Percentiles rank a stretch among this genome's conserved stretches.
phyloP scores from a whole-genome alignment of 1,284 basidiomycete genomes.

The Leccinum pallidistipes region DNA sequence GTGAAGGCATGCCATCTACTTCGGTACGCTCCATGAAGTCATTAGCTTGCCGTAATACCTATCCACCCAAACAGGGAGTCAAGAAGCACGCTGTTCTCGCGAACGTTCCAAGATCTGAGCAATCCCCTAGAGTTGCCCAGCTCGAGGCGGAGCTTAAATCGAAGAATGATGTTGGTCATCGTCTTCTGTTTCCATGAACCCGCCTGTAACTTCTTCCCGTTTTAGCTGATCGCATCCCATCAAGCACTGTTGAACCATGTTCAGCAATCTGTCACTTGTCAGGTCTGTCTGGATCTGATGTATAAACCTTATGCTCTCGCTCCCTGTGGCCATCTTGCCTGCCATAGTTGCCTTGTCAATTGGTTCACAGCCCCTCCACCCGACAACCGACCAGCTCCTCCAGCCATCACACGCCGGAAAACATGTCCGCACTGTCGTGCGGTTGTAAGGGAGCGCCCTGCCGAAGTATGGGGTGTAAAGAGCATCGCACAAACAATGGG shows the following conservation, averaged over 20 bases:
- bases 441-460: conserved; percentile 56
- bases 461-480: conserved; percentile 73
- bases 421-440: conserved; percentile 76
- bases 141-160: conserved; percentile 44
- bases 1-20: conserved; percentile 8
- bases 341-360: conserved; percentile 65
- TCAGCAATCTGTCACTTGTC: conserved; percentile 66
- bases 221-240: conserved; percentile 49
- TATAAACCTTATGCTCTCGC: conserved; percentile 67
- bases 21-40: conserved; percentile 15
- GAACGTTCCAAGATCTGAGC: neutral
- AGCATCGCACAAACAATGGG: conserved; percentile 55
- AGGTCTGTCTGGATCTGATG: conserved; percentile 73
- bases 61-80: conserved; percentile 13
- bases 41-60: conserved; percentile 1
- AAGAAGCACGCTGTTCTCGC: neutral
- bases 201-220: conserved; percentile 1
- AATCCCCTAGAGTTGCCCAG: conserved; percentile 33
- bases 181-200: neutral
- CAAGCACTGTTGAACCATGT: conserved; percentile 49
- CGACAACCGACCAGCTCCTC: conserved; percentile 23
- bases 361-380: conserved; percentile 62
- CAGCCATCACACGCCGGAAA: conserved; percentile 48
- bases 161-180: conserved; percentile 40
- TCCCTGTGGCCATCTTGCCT: conserved; percentile 74